These are phyloP conservation scores for Rhododendron ferrugineum DNA, from an alignment of 148 eudicot genomes.

Conservation along the genomic window DNA sequence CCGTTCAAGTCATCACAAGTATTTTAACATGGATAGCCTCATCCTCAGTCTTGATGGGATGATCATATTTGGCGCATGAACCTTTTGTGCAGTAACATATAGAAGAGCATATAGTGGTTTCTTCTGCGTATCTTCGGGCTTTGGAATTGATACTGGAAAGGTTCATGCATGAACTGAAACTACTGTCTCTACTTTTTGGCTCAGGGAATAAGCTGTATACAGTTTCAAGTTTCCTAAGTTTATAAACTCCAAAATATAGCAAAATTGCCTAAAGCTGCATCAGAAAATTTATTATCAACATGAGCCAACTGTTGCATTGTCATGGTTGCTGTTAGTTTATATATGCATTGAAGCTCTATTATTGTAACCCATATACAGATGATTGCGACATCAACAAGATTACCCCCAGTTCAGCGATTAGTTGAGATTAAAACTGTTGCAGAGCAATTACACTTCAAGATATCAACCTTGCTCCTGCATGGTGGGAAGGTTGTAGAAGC, in stretches of 20 bases:
- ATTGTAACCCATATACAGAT: conserved; percentile 42
- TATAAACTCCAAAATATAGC: background rate
- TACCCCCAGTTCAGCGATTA: conserved; percentile 88
- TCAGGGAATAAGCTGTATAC: background rate
- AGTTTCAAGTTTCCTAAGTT: background rate
- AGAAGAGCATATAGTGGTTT: background rate
- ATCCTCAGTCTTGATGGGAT: background rate
- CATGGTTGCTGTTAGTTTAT: background rate
- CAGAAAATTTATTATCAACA: background rate
- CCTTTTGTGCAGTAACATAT: background rate
- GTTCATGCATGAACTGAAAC: background rate
- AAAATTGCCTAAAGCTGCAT: background rate
- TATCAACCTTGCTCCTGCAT: conserved; percentile 84
- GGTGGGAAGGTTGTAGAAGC: conserved; percentile 90
- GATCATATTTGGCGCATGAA: background rate
- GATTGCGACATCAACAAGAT: conserved; percentile 86
- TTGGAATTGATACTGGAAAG: background rate
- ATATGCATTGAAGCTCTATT: background rate
- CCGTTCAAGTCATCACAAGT: background rate
- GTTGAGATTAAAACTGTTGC: conserved; percentile 88
- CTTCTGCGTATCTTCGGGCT: background rate
- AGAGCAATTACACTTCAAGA: conserved; percentile 90
- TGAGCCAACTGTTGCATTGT: background rate
- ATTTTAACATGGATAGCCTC: background rate
- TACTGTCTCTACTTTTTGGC: background rate